Evolutionary conservation across 2,329 filamentous ascomycete genomes (phyloP), one percentile per base, ranked within the genome.

Genomic region (Botrytis tulipae): DNA sequence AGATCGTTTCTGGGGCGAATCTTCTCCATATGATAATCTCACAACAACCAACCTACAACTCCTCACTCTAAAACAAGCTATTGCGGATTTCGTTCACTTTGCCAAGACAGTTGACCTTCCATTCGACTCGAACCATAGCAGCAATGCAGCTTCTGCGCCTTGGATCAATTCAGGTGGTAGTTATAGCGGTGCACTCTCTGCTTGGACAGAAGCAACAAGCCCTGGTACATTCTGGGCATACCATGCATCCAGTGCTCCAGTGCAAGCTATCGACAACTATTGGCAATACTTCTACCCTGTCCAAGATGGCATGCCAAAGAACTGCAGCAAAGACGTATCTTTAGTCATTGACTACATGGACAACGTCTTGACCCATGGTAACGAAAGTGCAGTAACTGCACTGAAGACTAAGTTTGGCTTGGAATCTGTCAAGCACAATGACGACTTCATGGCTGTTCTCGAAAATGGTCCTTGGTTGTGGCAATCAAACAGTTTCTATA

Each of bases 201-300:
- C 87, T 0, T 89, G 87, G 87, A 87, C 84, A 3, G 85, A 86
- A 51, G 85, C 84, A 2, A 81, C 85, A 3, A 81, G 84, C 1
- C 87, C 87, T 0, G 88, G 86, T 10, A 89, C 87, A 0, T 87
- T 88, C 80, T 90, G 87, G 87, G 87, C 87, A 1, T 89, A 89
- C 75, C 87, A 88, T 79, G 82, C 87, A 4, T 87, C 86, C 44
- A 87, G 85, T 78, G 88, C 85, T 0, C 86, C 87, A 0, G 87
- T 90, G 1, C 81, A 90, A 76, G 85, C 86, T 1, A 84, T 89
- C 48, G 83, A 84, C 37, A 83, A 90, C 79, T 89, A 86, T 77
- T 90, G 87, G 87, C 82, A 86, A 79, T 90, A 90, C 77, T 90
- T 88, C 77, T 77, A 82, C 6, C 87, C 87, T 0, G 83, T 89